Evolutionary conservation across 371 early-diverging fungal species (phyloP).

Genomic region (Mucor ambiguus): DNA sequence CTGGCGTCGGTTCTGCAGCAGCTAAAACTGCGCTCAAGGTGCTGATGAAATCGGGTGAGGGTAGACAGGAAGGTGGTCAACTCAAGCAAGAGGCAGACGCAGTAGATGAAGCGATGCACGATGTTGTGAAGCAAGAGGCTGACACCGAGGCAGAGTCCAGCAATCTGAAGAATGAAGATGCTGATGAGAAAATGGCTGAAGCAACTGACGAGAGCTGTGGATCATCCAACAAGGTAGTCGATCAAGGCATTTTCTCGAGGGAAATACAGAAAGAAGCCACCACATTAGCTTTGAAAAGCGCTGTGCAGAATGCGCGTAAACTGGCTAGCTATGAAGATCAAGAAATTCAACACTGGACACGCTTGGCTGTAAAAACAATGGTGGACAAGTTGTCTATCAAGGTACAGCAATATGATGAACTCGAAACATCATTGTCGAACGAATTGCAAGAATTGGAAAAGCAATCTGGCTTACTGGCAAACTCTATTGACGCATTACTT

Average conservation of each 20-base stretch:
- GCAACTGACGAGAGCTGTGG: neutral
- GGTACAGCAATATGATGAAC: constrained; percentile 88
- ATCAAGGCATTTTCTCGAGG: constrained; percentile 28
- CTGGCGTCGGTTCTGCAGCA: constrained; percentile 52
- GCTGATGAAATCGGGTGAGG: constrained; percentile 29
- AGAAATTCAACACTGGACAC: constrained; percentile 81
- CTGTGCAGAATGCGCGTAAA: constrained; percentile 62
- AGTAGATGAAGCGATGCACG: neutral
- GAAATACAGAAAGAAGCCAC: constrained; percentile 55
- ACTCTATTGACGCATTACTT: constrained; percentile 35
- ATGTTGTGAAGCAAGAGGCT: neutral
- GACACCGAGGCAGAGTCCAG: neutral
- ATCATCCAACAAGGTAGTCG: neutral
- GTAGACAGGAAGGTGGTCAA: neutral
- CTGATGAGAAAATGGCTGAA: neutral
- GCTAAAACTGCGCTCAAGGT: constrained; percentile 44
- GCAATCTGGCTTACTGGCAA: constrained; percentile 57
- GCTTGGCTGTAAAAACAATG: constrained; percentile 82
- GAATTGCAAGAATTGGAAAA: constrained; percentile 86
- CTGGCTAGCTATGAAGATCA: constrained; percentile 76
- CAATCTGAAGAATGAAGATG: neutral
- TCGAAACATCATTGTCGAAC: constrained; percentile 80
- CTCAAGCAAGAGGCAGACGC: neutral
- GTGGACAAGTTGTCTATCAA: constrained; percentile 85
- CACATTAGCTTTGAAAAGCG: constrained; percentile 58